These are phyloP conservation scores for Rubia peregrina DNA, from an alignment of 305 asterid genomes.

Conservation along the genomic window DNA sequence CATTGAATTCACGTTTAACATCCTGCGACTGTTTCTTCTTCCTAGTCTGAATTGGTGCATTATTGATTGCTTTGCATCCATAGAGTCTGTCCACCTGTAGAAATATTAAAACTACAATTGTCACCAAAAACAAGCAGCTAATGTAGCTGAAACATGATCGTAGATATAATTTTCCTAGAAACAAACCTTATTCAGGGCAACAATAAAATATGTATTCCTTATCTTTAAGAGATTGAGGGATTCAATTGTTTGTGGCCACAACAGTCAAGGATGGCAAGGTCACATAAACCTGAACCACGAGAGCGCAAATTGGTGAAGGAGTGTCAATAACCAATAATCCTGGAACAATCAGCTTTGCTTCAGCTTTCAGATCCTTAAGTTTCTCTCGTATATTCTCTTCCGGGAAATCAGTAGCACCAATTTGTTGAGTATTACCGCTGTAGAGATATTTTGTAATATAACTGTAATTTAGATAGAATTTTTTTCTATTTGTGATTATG, in stretches of 20 bases:
- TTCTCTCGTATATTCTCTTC: conserved; percentile 96
- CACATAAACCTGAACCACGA: conserved; percentile 98
- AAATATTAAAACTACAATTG: not conserved
- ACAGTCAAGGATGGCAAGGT: conserved; percentile 94
- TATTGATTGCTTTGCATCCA: conserved; percentile 72
- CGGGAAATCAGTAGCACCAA: conserved; percentile 98
- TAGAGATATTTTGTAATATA: no score
- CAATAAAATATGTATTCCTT: conserved; percentile 87
- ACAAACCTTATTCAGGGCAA: conserved; percentile 94
- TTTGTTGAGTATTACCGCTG: conserved; percentile 76
- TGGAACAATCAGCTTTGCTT: conserved; percentile 92
- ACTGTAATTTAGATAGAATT: no score
- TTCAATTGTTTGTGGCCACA: conserved; percentile 92
- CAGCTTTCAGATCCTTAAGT: conserved; percentile 94
- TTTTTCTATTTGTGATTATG: no score
- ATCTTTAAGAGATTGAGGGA: conserved; percentile 88
- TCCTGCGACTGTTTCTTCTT: conserved; percentile 77
- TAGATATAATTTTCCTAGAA: conserved; percentile 8
- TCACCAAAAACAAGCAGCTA: not conserved
- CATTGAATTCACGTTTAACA: conserved; percentile 58
- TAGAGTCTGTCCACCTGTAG: conserved; percentile 86
- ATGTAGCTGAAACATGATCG: conserved; percentile 8
- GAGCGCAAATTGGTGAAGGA: conserved; percentile 87
- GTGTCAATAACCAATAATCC: conserved; percentile 96
- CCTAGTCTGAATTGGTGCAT: conserved; percentile 81